A percentile compares a stretch with the other conserved stretches of the same genome.
Evolutionary conservation across 148 eudicot species (phyloP).

Genomic region (Camellia japonica): DNA sequence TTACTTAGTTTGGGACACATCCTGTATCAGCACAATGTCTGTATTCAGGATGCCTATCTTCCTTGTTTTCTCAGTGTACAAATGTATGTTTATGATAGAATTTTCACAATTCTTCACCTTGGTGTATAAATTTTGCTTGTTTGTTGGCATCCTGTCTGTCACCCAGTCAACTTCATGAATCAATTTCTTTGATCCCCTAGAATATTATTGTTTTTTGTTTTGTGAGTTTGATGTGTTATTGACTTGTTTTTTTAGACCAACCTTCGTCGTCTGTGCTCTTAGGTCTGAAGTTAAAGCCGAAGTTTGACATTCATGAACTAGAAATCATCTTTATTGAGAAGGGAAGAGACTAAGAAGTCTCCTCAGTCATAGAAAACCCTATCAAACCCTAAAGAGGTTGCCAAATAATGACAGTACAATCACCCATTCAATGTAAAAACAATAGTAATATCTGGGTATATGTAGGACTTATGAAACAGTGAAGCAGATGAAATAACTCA

Average conservation of each 20-base stretch:
- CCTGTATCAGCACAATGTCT: background rate
- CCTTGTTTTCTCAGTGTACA: background rate
- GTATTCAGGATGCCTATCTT: background rate
- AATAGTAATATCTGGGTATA: background rate
- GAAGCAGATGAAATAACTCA: conserved; percentile 12
- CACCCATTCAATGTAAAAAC: background rate
- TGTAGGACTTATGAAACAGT: background rate
- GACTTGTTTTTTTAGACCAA: background rate
- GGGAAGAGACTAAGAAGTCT: background rate
- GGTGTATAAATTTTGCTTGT: conserved; percentile 5
- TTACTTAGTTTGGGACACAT: background rate
- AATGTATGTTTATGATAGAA: background rate
- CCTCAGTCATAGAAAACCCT: conserved; percentile 5
- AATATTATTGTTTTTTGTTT: background rate
- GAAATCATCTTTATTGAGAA: conserved; percentile 11
- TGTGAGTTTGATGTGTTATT: background rate
- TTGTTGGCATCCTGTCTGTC: background rate
- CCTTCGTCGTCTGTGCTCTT: background rate
- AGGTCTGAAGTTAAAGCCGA: background rate
- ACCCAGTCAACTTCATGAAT: background rate
- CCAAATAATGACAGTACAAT: conserved; percentile 1
- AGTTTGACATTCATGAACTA: background rate
- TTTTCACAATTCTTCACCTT: background rate
- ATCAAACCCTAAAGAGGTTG: background rate
- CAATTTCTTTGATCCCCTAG: background rate